These are phyloP conservation scores for Crithidia acanthocephali DNA, from an alignment of 208 protist species.

Conservation along the genomic window DNA sequence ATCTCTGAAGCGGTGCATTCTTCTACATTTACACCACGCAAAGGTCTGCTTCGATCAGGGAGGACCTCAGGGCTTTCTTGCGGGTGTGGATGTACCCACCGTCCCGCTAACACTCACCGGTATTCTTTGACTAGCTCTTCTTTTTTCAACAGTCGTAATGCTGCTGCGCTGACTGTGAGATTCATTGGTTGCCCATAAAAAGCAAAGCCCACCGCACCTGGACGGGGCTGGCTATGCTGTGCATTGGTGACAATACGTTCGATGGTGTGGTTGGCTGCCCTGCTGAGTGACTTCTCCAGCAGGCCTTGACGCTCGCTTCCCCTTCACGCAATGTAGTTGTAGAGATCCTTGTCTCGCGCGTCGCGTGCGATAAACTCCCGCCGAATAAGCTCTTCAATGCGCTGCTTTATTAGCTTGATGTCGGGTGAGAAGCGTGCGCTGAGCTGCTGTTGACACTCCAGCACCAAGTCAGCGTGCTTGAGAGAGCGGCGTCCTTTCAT, in stretches of 20 bases:
- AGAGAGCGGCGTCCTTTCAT: slow-evolving; percentile 83
- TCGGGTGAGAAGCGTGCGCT: slow-evolving; percentile 66
- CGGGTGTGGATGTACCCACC: too few species aligned
- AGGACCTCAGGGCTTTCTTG: too few species aligned
- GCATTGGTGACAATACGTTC: neutral
- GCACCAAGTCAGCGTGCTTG: slow-evolving; percentile 69
- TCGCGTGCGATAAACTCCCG: slow-evolving; percentile 85
- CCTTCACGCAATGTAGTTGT: slow-evolving; percentile 77
- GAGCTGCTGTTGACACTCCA: slow-evolving; percentile 77
- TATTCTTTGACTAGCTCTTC: too few species aligned
- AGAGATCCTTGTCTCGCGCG: slow-evolving; percentile 49
- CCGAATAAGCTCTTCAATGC: slow-evolving; percentile 87
- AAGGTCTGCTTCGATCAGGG: too few species aligned
- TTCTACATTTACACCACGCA: too few species aligned
- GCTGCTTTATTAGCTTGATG: slow-evolving; percentile 79
- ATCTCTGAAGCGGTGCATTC: too few species aligned
- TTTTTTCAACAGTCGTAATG: too few species aligned
- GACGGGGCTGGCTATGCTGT: too few species aligned
- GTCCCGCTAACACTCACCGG: too few species aligned
- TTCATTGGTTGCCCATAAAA: too few species aligned
- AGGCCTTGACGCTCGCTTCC: neutral
- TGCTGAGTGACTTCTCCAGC: neutral
- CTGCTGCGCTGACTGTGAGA: too few species aligned
- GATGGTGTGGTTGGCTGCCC: neutral
- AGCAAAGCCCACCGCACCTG: too few species aligned